A percentile compares a stretch with the other conserved stretches of the same genome.
phyloP scores from a whole-genome alignment of 2,329 filamentous ascomycete species.

The Calonectria ilicicola region DNA sequence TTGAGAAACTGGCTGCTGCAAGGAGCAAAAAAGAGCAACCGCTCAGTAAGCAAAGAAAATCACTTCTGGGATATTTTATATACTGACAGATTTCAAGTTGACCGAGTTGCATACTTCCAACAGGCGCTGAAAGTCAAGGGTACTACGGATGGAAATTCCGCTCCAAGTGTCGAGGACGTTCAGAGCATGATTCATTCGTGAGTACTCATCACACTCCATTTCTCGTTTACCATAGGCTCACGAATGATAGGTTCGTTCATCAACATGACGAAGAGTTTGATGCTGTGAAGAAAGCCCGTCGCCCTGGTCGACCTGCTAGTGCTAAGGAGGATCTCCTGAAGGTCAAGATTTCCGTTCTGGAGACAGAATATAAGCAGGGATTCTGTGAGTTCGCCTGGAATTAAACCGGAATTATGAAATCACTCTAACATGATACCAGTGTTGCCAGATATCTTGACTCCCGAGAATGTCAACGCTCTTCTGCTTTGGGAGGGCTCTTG shows the following conservation, averaged over 20 bases:
- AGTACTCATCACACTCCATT: constrained; percentile 35
- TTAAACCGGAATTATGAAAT: neutral
- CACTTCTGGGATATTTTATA: neutral
- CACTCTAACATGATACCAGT: constrained; percentile 55
- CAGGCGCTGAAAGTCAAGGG: constrained; percentile 61
- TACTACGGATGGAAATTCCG: constrained; percentile 61
- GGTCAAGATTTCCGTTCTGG: constrained; percentile 76
- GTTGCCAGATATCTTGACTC: constrained; percentile 80
- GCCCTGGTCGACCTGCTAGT: constrained; percentile 83
- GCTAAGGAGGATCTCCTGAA: constrained; percentile 82
- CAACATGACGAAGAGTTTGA: constrained; percentile 79
- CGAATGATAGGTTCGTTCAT: constrained; percentile 65
- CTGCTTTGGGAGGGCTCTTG: constrained; percentile 86
- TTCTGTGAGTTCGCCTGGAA: constrained; percentile 72
- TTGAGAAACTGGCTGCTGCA: constrained; percentile 77
- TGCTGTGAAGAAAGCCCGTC: constrained; percentile 74
- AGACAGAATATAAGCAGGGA: constrained; percentile 84
- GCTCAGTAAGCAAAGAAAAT: constrained; percentile 65
- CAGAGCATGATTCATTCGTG: constrained; percentile 73
- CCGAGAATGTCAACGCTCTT: constrained; percentile 73
- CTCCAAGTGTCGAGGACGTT: constrained; percentile 67
- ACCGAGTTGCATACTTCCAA: constrained; percentile 73
- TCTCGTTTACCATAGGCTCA: neutral
- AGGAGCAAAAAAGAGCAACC: constrained; percentile 81
- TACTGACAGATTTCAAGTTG: constrained; percentile 42